A percentile compares a stretch with the other conserved stretches of the same genome.
Conservation (phyloP, 164 flowering plant genomes). For the Liquidambar formosana region DNA sequence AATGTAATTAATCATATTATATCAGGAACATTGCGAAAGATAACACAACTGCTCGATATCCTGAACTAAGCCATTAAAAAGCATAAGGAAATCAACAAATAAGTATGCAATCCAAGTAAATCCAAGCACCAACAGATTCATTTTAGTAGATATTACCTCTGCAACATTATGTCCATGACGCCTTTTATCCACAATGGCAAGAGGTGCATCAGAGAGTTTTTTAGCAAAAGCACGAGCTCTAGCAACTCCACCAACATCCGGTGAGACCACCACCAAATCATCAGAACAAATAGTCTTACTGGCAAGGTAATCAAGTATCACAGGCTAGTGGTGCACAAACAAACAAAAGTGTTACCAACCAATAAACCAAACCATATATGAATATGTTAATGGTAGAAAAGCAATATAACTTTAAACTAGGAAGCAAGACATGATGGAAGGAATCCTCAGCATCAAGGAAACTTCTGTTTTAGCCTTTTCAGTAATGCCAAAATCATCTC, state of each 20-base stretch:
- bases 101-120: too few relatives aligned
- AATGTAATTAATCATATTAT: too few relatives aligned
- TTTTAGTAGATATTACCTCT: slow-evolving; percentile 53
- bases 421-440: neutral
- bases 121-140: neutral
- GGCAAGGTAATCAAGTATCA: slow-evolving; percentile 95
- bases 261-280: slow-evolving; percentile 98
- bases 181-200: slow-evolving; percentile 98
- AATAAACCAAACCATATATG: neutral
- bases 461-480: neutral
- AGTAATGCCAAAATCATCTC: neutral
- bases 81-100: too few relatives aligned
- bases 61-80: too few relatives aligned
- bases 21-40: too few relatives aligned
- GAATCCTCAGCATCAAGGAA: neutral
- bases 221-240: slow-evolving; percentile 99
- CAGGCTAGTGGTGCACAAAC: slow-evolving; percentile 57
- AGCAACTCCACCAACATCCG: slow-evolving; percentile 99
- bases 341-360: slow-evolving; percentile 14
- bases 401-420: neutral
- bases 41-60: too few relatives aligned
- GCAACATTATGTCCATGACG: slow-evolving; percentile 97
- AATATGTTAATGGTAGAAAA: neutral
- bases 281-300: slow-evolving; percentile 80
- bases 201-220: slow-evolving; percentile 94